Evolutionary conservation across 208 protist species (phyloP), one percentile per base, ranked within the genome.

Genomic region (Angomonas desouzai): DNA sequence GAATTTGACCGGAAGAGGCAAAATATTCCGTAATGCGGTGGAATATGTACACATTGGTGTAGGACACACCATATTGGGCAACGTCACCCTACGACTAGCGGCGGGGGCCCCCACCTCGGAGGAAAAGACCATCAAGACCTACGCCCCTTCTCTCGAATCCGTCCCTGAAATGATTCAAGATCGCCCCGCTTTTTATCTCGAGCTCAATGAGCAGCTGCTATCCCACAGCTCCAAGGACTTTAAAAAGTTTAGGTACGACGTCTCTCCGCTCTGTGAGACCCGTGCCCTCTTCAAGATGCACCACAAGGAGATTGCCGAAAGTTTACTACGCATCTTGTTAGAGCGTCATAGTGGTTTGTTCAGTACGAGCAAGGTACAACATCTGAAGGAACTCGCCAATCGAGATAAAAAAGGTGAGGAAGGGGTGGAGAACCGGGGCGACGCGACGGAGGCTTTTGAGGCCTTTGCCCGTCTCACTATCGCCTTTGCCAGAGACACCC

Each of bases 31-130:
- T n/a, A 68, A 91, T 40, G 90, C 90, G 0, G 83, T 96, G 6
- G 81, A 96, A 76, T 74, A 93, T 51, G 90, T 96, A n/a, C 87
- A 89, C 45, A 76, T 96, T 10, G 85, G 90, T 16, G 74, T 96
- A 4, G 90, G 90, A 0, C 83, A 96, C 74, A 77, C 74, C 45
- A 81, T 92, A 11, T 70, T 96, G 7, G 87, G 90, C 28, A 84
- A 81, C 58, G 63, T 96, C n/a, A 77, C 71, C 22, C 72, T 96
- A 2, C 66, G 80, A 22, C 76, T 91, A 18, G 79, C 77, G 20
- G 81, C 66, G 2, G 33, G 55, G 13, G 30, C 23, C 58, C 58
- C 38, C 3, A 23, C 40, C 20, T 20, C 34, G 34, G 3, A 27
- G 20, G 29, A 20, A 45, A 28, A 23, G 20, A 34, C 25, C 23